A percentile compares a stretch with the other conserved stretches of the same genome.
Conservation (phyloP, 768 basidiomycete species). For the Xerocomellus amylosporus region DNA sequence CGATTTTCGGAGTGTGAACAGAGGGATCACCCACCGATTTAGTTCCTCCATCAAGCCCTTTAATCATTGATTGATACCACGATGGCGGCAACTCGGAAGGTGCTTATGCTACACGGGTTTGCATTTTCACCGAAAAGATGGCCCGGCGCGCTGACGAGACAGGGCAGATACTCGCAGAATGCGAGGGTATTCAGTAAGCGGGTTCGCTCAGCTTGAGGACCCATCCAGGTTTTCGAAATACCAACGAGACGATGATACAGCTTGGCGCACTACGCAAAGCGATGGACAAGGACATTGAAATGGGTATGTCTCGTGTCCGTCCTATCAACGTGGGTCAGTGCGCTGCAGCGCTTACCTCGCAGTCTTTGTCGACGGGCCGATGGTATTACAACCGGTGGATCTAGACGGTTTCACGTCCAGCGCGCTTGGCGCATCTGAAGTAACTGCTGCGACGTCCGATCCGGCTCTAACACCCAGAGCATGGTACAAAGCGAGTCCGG, state of each 20-base stretch:
- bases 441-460: conserved; percentile 36
- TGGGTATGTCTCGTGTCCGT: conserved; percentile 42
- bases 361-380: conserved; percentile 78
- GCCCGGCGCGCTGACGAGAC: not conserved
- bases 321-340: not conserved
- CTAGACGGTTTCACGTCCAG: conserved; percentile 34
- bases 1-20: not conserved
- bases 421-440: conserved; percentile 41
- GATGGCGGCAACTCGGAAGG: conserved; percentile 31
- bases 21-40: not conserved
- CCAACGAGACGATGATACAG: conserved; percentile 33
- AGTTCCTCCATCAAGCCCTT: not conserved
- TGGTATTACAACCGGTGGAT: conserved; percentile 65
- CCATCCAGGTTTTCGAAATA: not conserved
- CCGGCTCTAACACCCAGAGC: conserved; percentile 57
- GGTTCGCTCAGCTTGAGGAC: conserved; percentile 37
- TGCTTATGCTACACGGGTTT: conserved; percentile 48
- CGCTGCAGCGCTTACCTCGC: not conserved
- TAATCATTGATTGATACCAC: not conserved
- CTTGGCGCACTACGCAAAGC: conserved; percentile 72
- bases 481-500: conserved; percentile 66
- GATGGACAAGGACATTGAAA: conserved; percentile 59
- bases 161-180: conserved; percentile 66
- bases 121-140: conserved; percentile 1
- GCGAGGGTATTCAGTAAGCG: conserved; percentile 68